Evolutionary conservation across 2,329 filamentous ascomycete genomes (phyloP), one percentile per base, ranked within the genome.

Genomic region (Claviceps arundinis): DNA sequence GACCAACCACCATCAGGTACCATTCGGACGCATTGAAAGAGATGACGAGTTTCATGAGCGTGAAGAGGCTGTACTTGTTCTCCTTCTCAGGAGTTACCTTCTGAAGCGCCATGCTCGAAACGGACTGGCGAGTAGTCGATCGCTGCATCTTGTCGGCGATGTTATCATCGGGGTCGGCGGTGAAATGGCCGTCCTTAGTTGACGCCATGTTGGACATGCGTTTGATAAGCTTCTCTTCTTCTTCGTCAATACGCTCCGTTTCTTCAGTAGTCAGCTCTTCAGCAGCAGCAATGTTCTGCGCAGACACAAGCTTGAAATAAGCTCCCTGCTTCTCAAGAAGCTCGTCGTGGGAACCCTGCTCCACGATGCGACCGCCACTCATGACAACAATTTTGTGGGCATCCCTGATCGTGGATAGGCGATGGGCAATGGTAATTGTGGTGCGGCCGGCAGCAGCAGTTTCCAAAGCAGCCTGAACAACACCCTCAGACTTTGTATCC

Each of bases 321-420:
- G 89, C 84, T 19, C 80, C 82, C 56, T 79, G 71, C 54, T 68
- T 74, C 58, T 82, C 80, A 2, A 97, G 72, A 11, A 98, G 76
- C 14, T 85, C 76, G 54, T 91, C 80, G 64, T 97, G 93, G 0
- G 81, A 90, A 50, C 93, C 93, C 67, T 96, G 89, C 68, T 98
- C 93, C 13, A 95, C 76, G 54, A 98, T 94, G n/a, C 76, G 72
- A 13, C 93, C 93, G 55, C 82, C 70, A 4, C 82, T 78, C 84
- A 98, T 91, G 56, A 96, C 91, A 13, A 97, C 87, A 59, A 98
- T 98, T 62, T 95, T 96, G 67, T 97, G 86, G 0, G 91, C 91
- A 56, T 89, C 84, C 67, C 83, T 89, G 71, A 98, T 95, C 5
- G 93, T 98, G 0, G 89, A 95, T 8, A 98, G 75, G 59, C 91